phyloP scores from a whole-genome alignment of 352 stramenopile species.

The Pythium sukuiense region DNA sequence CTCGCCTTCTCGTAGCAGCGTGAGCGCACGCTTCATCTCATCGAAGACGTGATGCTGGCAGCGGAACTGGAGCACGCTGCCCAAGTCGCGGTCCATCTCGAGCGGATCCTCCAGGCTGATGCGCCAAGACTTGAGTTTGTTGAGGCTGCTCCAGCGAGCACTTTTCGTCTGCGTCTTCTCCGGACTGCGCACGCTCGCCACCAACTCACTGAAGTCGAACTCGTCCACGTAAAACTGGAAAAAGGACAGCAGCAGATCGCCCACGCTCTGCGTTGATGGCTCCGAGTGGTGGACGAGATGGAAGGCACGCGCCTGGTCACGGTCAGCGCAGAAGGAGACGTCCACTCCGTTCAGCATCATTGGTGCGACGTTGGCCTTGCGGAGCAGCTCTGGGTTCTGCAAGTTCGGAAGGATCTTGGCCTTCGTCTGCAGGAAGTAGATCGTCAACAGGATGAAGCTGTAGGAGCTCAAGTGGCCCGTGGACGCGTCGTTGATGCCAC shows the following conservation, averaged over 20 bases:
- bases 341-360: constrained; percentile 56
- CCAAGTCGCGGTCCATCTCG: constrained; percentile 75
- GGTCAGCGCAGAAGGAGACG: constrained; percentile 71
- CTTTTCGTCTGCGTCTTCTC: constrained; percentile 45
- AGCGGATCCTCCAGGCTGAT: constrained; percentile 87
- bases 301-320: constrained; percentile 39
- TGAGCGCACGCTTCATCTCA: constrained; percentile 61
- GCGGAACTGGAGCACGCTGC: constrained; percentile 69
- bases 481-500: constrained; percentile 95
- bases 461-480: constrained; percentile 97
- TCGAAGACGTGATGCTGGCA: constrained; percentile 62
- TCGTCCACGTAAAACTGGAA: constrained; percentile 96
- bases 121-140: constrained; percentile 71
- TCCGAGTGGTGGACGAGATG: constrained; percentile 27
- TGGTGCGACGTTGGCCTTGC: constrained; percentile 32
- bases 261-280: constrained; percentile 30
- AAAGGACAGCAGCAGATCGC: constrained; percentile 92
- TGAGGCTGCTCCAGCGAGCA: constrained; percentile 35
- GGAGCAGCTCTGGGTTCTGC: constrained; percentile 73
- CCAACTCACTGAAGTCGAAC: constrained; percentile 95
- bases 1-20: constrained; percentile 41
- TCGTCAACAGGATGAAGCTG: constrained; percentile 96
- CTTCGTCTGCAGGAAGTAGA: constrained; percentile 94
- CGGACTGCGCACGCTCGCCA: constrained; percentile 90
- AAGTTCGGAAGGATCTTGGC: constrained; percentile 94